phyloP scores from a whole-genome alignment of 2,329 filamentous ascomycete genomes.

The Ophiostoma pallidulum region DNA sequence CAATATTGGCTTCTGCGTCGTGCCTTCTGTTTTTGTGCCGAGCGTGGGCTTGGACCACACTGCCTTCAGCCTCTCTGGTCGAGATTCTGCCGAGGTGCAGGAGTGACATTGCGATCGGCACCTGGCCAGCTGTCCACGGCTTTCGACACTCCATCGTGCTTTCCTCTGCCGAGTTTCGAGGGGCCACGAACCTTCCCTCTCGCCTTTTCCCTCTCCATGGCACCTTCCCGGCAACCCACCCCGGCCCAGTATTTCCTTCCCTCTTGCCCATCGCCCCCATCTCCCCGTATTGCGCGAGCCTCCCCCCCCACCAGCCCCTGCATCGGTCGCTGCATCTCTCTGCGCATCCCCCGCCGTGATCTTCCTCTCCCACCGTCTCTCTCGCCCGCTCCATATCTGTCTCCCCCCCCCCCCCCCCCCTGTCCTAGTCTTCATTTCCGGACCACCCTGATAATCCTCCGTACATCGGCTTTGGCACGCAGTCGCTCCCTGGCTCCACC shows the following conservation, averaged over 20 bases:
- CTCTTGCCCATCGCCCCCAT: background rate
- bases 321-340: background rate
- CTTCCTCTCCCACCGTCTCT: background rate
- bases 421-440: background rate
- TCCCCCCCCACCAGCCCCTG: background rate
- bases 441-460: no score
- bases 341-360: background rate
- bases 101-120: conserved; percentile 9
- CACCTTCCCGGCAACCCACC: no score
- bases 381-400: background rate
- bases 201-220: background rate
- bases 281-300: background rate
- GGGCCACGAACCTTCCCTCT: no score
- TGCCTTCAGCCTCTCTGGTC: no score
- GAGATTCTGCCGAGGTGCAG: background rate
- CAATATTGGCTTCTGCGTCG: background rate
- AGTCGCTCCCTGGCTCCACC: background rate
- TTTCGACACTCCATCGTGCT: conserved; percentile 1
- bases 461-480: no score
- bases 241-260: no score
- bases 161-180: no score
- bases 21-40: no score
- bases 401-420: background rate
- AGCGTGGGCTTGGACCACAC: no score
- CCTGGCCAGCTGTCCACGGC: background rate